Conservation (phyloP, 1,139 yeast genomes). For the Lodderomyces beijingensis region DNA sequence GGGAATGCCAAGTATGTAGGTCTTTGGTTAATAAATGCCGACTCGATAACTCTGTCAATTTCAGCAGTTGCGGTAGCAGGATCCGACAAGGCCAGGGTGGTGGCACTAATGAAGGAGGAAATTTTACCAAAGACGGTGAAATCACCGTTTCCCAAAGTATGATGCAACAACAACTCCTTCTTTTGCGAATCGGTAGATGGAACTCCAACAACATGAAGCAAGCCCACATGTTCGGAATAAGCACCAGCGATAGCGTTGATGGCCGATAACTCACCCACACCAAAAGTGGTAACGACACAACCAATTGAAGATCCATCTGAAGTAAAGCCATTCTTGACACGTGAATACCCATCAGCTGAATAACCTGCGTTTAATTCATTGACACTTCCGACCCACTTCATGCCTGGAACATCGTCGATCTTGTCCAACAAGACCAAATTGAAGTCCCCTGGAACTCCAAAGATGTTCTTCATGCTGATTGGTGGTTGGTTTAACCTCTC, state of each 20-base stretch:
- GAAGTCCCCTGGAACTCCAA: conserved; percentile 82
- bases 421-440: conserved; percentile 65
- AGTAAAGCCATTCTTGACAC: conserved; percentile 40
- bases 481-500: conserved; percentile 52
- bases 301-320: conserved; percentile 28
- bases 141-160: conserved; percentile 81
- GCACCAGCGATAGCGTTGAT: conserved; percentile 42
- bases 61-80: conserved; percentile 27
- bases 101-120: conserved; percentile 34
- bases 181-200: conserved; percentile 60
- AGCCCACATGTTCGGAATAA: conserved; percentile 41
- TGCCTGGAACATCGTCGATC: conserved; percentile 21
- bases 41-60: conserved; percentile 33
- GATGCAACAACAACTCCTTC: conserved; percentile 48
- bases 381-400: conserved; percentile 69
- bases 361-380: conserved; percentile 71
- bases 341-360: conserved; percentile 68
- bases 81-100: conserved; percentile 30
- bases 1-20: conserved; percentile 40
- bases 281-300: conserved; percentile 53
- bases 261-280: conserved; percentile 54
- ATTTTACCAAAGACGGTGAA: conserved; percentile 74
- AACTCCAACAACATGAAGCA: conserved; percentile 39
- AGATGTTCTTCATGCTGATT: conserved; percentile 58
- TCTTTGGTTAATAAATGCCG: conserved; percentile 34